phyloP scores from a whole-genome alignment of 345 rosid species.

The Aegle marmelos region DNA sequence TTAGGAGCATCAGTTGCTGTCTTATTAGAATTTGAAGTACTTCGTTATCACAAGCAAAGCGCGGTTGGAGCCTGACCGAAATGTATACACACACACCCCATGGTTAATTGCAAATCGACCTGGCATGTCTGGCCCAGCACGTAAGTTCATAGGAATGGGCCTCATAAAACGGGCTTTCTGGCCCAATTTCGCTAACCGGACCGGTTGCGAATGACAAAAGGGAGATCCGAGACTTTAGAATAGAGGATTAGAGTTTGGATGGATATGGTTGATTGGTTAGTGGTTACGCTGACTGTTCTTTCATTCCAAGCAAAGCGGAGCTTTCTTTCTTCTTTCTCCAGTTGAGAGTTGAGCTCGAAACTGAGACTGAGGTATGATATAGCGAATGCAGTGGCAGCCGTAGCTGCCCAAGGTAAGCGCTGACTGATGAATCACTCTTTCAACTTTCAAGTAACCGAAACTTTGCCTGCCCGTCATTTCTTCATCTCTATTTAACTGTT shows the following conservation, averaged over 20 bases:
- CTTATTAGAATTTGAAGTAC: too few relatives aligned
- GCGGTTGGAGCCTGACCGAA: too few relatives aligned
- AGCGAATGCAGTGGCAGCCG: background rate
- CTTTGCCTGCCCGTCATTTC: background rate
- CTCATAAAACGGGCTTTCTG: background rate
- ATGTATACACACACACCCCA: too few relatives aligned
- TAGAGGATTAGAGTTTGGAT: too few relatives aligned
- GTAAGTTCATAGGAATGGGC: background rate
- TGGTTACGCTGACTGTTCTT: slow-evolving; percentile 14
- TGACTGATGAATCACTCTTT: background rate
- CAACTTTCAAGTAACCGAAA: background rate
- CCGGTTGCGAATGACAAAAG: background rate
- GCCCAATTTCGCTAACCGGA: background rate
- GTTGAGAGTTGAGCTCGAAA: background rate
- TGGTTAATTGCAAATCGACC: too few relatives aligned
- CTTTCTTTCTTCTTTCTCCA: background rate
- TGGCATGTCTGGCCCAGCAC: too few relatives aligned
- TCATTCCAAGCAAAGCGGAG: slow-evolving; percentile 3
- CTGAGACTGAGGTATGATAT: background rate
- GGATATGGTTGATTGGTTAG: slow-evolving; percentile 24
- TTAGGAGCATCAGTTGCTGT: too few relatives aligned
- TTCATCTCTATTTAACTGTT: background rate
- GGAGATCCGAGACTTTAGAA: background rate
- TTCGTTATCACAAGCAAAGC: too few relatives aligned
- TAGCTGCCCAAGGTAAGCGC: slow-evolving; percentile 15